Evolutionary conservation across 192 early-diverging fungal genomes (phyloP), one percentile per base, ranked within the genome.

Genomic region (Anaeromyces robustus): DNA sequence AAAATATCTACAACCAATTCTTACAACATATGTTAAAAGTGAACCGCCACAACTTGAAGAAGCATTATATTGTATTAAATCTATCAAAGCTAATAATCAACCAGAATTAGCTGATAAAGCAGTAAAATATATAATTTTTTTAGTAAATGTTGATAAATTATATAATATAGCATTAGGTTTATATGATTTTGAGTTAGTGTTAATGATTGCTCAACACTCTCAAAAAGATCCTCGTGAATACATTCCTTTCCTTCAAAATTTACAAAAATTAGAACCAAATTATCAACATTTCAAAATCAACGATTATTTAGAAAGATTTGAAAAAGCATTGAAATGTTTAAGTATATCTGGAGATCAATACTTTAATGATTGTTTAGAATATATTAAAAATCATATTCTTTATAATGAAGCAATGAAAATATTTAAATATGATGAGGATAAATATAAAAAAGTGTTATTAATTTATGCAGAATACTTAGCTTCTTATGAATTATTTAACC

Each of bases 171-270:
- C 96, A 1, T 84, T 99, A 80, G 96, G 95, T 13, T 92, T 96
- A 89, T 99, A 99, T 82, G 95, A 99, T 81, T 94, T 99, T 83
- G 86, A 90, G 19, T 86, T 99, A 31, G 95, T 96, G 2, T 84
- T 99, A 31, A 92, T 96, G 92, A 95, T 98, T 37, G 97, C 96
- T n/a, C 96, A 98, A 83, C 93, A 95, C 85, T 94, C 94, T 29
- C 96, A 99, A 80, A 97, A 94, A 86, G 97, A 99, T 89, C 97
- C 97, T 29, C 87, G 94, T 30, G 97, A 99, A 86, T 99, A 97
- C 80, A 85, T 99, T 34, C 92, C 95, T 0, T 96, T 96, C 83
- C 86, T 99, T 77, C 87, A 92, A 34, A 92, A 92, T 78, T 91
- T 99, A 34, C 90, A 94, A 30, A 88, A 88, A 28, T 84, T 95